Conservation (phyloP, 2,329 filamentous ascomycete species). For the Cytospora chrysosperma region DNA sequence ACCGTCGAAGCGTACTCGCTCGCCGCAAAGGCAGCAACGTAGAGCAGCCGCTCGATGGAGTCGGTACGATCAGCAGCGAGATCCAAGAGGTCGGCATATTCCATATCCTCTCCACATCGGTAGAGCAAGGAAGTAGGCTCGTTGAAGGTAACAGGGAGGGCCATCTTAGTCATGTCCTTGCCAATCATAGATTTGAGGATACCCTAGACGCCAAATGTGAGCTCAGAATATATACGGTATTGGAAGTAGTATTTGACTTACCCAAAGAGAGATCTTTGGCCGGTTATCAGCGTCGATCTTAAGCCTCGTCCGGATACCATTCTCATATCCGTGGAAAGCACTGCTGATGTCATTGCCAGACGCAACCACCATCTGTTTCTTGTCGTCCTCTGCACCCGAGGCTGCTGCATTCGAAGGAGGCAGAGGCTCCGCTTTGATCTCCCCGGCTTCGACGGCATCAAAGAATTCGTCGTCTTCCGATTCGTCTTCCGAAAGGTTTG, state of each 20-base stretch:
- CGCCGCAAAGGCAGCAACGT: constrained; percentile 92
- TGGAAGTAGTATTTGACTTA: constrained; percentile 49
- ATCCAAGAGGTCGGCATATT: constrained; percentile 91
- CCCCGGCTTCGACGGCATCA: constrained; percentile 90
- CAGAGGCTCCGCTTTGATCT: constrained; percentile 76
- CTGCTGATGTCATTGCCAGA: constrained; percentile 62
- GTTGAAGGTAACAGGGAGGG: constrained; percentile 95
- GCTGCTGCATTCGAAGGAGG: constrained; percentile 42
- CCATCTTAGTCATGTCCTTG: constrained; percentile 99
- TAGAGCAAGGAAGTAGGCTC: constrained; percentile 95
- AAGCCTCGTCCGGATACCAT: constrained; percentile 73
- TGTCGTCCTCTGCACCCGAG: constrained; percentile 39
- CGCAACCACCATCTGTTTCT: constrained; percentile 47
- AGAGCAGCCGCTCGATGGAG: constrained; percentile 87
- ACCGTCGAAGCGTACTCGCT: constrained; percentile 98
- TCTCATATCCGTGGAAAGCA: constrained; percentile 89
- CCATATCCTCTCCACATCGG: constrained; percentile 95
- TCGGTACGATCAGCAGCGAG: constrained; percentile 81
- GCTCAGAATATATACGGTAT: constrained; percentile 3
- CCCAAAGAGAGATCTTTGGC: constrained; percentile 94
- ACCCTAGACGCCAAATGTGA: constrained; percentile 54
- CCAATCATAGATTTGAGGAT: constrained; percentile 99
- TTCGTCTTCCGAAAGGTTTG: constrained; percentile 75
- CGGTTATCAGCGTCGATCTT: constrained; percentile 91
- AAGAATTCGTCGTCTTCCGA: constrained; percentile 92